Percentiles rank a stretch among this genome's conserved stretches.
Evolutionary conservation across 805 yeast genomes (phyloP).

Genomic region (Isabelozyma pseudorhagii): DNA sequence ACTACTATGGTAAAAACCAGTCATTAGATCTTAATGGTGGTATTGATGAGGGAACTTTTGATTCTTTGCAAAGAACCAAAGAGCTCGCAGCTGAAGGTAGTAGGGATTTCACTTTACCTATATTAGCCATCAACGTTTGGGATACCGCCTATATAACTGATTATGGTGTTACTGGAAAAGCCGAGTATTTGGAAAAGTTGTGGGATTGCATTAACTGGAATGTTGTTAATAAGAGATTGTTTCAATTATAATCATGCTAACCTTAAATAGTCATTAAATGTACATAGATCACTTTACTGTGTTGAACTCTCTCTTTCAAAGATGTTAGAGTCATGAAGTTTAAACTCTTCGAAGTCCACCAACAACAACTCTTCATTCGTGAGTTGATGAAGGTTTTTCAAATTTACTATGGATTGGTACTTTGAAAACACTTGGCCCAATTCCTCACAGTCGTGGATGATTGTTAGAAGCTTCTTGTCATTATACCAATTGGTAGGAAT

Average conservation of each 20-base stretch:
- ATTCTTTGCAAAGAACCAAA: conserved; percentile 41
- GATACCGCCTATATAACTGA: conserved; percentile 84
- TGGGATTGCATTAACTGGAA: conserved; percentile 86
- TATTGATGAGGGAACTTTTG: conserved; percentile 52
- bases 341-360: conserved; percentile 18
- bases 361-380: conserved; percentile 16
- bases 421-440: conserved; percentile 15
- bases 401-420: conserved; percentile 15
- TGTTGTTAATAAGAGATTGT: conserved; percentile 53
- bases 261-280: conserved; percentile 4
- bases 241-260: conserved; percentile 23
- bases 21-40: conserved; percentile 74
- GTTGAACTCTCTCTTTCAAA: neutral
- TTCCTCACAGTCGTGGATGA: conserved; percentile 26
- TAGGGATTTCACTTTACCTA: conserved; percentile 66
- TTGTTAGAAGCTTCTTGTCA: conserved; percentile 21
- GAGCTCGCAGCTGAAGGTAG: conserved; percentile 38
- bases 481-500: conserved; percentile 36
- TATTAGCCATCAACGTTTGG: conserved; percentile 82
- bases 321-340: neutral
- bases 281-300: conserved; percentile 1
- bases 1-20: conserved; percentile 67
- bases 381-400: conserved; percentile 10
- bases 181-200: conserved; percentile 66
- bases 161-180: conserved; percentile 76